Conservation (phyloP, 352 stramenopile species). For the Thalassiosira tumida region DNA sequence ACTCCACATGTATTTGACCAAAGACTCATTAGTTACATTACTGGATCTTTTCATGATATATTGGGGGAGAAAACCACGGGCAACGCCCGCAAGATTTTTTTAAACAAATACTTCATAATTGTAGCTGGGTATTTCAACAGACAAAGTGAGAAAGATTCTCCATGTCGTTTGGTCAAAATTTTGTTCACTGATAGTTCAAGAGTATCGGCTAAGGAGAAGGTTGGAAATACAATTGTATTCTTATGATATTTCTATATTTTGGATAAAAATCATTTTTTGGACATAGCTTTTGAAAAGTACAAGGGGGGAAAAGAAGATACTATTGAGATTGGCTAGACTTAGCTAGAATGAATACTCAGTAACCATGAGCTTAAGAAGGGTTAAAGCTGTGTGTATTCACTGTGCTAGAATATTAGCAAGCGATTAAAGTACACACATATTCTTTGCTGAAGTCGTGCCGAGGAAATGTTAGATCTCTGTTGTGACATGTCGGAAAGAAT, state of each 20-base stretch:
- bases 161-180: not conserved
- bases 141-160: not conserved
- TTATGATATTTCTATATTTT: not conserved
- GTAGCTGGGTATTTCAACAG: not conserved
- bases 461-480: no score
- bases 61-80: not conserved
- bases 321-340: no score
- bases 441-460: no score
- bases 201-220: not conserved
- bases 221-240: not conserved
- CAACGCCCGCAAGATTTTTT: not conserved
- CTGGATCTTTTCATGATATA: not conserved
- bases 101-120: not conserved
- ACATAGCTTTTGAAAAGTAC: not conserved
- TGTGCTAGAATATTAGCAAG: no score
- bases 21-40: not conserved
- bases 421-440: no score
- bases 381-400: no score
- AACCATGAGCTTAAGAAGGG: no score
- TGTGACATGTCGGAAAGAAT: no score
- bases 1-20: not conserved
- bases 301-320: no score
- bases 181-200: not conserved
- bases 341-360: no score
- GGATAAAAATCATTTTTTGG: not conserved